Evolutionary conservation across 1,284 basidiomycete genomes (phyloP).

Genomic region (Cutaneotrichosporon cavernicola): DNA sequence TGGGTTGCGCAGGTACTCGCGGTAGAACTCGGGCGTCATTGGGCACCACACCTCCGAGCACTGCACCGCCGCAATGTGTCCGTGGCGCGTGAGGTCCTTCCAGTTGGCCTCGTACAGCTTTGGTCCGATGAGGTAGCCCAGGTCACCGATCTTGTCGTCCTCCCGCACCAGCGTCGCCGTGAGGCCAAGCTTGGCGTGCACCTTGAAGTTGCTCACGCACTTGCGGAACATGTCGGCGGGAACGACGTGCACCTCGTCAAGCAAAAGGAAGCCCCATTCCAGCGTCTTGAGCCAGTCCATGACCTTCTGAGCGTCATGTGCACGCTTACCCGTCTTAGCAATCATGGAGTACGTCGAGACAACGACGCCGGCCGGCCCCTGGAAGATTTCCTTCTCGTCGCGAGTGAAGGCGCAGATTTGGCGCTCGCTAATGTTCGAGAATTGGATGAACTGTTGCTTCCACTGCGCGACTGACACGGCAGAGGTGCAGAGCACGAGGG

Average conservation of each 20-base stretch:
- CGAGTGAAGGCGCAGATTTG: constrained; percentile 95
- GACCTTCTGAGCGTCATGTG: constrained; percentile 96
- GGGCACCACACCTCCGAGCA: constrained; percentile 99
- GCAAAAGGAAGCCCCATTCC: constrained; percentile 93
- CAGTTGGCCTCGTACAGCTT: constrained; percentile 99
- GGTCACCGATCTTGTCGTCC: constrained; percentile 97
- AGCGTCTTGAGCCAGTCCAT: constrained; percentile 94
- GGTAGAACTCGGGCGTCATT: constrained; percentile 99
- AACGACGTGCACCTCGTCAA: constrained; percentile 97
- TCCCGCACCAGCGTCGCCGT: constrained; percentile 94
- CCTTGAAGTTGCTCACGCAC: constrained; percentile 94
- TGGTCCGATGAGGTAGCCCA: constrained; percentile 98
- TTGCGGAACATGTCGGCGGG: constrained; percentile 95
- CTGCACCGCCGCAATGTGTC: constrained; percentile 99
- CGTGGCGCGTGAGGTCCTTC: constrained; percentile 99
- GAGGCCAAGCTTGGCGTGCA: constrained; percentile 86
- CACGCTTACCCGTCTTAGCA: constrained; percentile 91
- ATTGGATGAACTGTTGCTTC: constrained; percentile 94
- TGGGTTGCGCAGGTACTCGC: constrained; percentile 78
- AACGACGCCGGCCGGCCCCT: constrained; percentile 78
- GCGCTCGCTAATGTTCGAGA: constrained; percentile 92
- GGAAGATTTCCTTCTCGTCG: constrained; percentile 95
- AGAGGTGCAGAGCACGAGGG: constrained; percentile 94
- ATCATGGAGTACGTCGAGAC: constrained; percentile 99
- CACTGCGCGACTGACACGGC: constrained; percentile 97